Percentiles rank a stretch among this genome's conserved stretches.
These are phyloP conservation scores for Candida multigemmis DNA, from an alignment of 805 yeast species.

Conservation along the genomic window DNA sequence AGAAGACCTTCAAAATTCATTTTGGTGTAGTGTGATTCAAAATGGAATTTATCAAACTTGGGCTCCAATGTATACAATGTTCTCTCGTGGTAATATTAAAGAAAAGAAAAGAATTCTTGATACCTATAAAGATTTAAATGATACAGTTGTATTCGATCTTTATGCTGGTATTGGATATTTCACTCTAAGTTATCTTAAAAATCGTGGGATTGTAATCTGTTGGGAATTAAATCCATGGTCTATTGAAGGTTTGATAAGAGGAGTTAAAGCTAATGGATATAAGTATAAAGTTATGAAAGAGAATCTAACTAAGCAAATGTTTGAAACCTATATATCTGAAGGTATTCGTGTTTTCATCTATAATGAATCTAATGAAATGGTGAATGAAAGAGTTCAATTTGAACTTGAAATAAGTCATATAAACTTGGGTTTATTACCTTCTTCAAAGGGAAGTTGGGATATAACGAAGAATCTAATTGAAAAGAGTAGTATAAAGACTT, in stretches of 20 bases:
- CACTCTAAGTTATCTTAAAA: slow-evolving; percentile 54
- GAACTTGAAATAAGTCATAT: slow-evolving; percentile 56
- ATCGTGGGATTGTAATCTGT: slow-evolving; percentile 51
- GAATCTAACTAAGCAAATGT: slow-evolving; percentile 22
- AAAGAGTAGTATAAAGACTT: slow-evolving; percentile 7
- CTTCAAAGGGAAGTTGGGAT: slow-evolving; percentile 56
- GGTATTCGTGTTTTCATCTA: slow-evolving; percentile 40
- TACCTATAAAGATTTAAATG: slow-evolving; percentile 23
- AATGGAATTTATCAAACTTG: slow-evolving; percentile 72
- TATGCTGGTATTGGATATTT: slow-evolving; percentile 87
- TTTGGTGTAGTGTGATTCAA: slow-evolving; percentile 68
- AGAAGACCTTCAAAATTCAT: slow-evolving; percentile 39
- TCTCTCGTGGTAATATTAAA: slow-evolving; percentile 77
- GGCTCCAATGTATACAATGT: slow-evolving; percentile 85
- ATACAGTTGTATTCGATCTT: slow-evolving; percentile 50
- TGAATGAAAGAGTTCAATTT: slow-evolving; percentile 34
- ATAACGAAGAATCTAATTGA: slow-evolving; percentile 17
- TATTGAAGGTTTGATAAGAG: slow-evolving; percentile 56
- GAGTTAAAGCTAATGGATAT: slow-evolving; percentile 39
- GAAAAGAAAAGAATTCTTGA: slow-evolving; percentile 63
- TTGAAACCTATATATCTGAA: slow-evolving; percentile 10
- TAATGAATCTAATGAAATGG: slow-evolving; percentile 52
- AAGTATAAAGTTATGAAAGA: slow-evolving; percentile 18
- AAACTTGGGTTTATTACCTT: slow-evolving; percentile 73
- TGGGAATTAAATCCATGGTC: slow-evolving; percentile 90